These are phyloP conservation scores for Ustilago nuda DNA, from an alignment of 1,284 basidiomycete species.

Conservation along the genomic window DNA sequence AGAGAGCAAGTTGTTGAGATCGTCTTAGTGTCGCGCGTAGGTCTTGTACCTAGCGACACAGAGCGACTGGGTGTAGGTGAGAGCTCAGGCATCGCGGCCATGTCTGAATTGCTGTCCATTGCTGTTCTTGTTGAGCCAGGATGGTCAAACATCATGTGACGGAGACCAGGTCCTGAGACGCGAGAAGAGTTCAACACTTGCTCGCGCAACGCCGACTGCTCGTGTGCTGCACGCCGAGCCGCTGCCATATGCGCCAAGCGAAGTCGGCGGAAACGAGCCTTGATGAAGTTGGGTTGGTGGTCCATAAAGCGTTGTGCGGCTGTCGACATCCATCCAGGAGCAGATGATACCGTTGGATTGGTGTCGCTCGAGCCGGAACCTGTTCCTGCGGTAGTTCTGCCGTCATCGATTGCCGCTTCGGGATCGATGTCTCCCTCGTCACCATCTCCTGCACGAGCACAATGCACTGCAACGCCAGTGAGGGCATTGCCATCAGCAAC, in stretches of 20 bases:
- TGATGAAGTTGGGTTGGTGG: slow-evolving; percentile 60
- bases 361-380: slow-evolving; percentile 55
- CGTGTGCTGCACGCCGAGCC: slow-evolving; percentile 54
- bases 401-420: slow-evolving; percentile 37
- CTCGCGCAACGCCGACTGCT: slow-evolving; percentile 59
- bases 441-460: slow-evolving; percentile 1
- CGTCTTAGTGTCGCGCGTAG: slow-evolving; percentile 25
- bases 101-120: slow-evolving; percentile 27
- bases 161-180: slow-evolving; percentile 45
- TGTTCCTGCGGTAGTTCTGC: slow-evolving; percentile 47
- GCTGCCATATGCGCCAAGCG: slow-evolving; percentile 61
- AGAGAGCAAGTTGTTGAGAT: slow-evolving; percentile 31
- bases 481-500: slow-evolving; percentile 11
- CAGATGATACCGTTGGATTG: slow-evolving; percentile 55
- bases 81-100: slow-evolving; percentile 33
- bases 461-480: slow-evolving; percentile 21
- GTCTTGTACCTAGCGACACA: slow-evolving; percentile 28
- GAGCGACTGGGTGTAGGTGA: slow-evolving; percentile 30
- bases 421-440: slow-evolving; percentile 18
- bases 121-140: slow-evolving; percentile 30
- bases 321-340: slow-evolving; percentile 48
- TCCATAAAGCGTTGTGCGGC: slow-evolving; percentile 48
- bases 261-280: slow-evolving; percentile 56
- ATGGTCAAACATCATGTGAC: slow-evolving; percentile 60
- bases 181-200: slow-evolving; percentile 58